Conservation (phyloP, 2,329 filamentous ascomycete genomes). For the Calonectria crousiana region DNA sequence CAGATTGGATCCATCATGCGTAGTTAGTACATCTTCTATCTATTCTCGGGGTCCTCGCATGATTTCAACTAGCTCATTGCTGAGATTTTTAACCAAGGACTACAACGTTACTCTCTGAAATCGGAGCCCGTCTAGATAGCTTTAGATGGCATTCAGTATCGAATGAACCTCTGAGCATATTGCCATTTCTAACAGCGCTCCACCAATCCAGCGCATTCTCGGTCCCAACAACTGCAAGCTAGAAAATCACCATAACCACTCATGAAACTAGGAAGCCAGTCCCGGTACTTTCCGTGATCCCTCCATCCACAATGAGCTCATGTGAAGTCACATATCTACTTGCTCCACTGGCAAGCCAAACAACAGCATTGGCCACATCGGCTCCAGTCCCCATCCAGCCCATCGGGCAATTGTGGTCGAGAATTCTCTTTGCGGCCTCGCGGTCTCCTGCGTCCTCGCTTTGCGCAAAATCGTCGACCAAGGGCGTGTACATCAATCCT, state of each 20-base stretch:
- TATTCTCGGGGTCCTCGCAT: neutral
- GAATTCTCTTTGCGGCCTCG: neutral
- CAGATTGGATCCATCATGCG: neutral
- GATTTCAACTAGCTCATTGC: neutral
- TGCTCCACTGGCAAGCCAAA: neutral
- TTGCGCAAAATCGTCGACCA: neutral
- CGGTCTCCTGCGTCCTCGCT: neutral
- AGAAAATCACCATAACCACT: neutral
- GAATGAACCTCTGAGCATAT: no score
- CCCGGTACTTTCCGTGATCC: neutral
- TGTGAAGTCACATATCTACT: conserved; percentile 9
- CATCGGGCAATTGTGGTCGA: neutral
- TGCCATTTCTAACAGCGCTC: neutral
- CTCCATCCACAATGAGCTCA: neutral
- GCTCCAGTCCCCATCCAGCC: neutral
- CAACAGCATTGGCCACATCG: neutral
- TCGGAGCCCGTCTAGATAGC: neutral
- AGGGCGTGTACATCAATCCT: neutral
- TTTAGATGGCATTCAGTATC: neutral
- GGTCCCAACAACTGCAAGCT: neutral
- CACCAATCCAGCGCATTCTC: neutral
- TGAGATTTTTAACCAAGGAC: neutral
- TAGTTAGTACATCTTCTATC: neutral
- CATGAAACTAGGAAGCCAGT: neutral
- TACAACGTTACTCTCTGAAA: neutral